Base-by-base conservation (phyloP, 441 rosid genomes). In the Brassica balearica region DNA sequence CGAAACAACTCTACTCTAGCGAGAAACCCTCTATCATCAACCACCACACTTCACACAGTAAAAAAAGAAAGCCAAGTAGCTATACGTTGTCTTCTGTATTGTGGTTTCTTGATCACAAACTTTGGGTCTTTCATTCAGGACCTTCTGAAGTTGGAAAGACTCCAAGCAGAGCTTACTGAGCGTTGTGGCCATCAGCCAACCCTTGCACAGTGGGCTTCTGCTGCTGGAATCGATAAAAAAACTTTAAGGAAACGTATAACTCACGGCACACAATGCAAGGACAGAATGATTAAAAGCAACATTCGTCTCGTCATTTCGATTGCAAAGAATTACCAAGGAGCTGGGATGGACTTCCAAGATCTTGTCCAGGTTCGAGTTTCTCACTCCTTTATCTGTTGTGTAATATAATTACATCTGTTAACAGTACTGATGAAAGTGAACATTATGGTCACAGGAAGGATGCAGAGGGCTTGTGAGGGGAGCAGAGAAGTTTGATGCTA, bases 231-330 rank as follows among this genome's bases (percentile, higher is more conserved):
- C 19, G 95, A 93, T 78, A 87, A 83, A 80, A 88, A 74, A 81
- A 85, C 94, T 65, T 85, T 95, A 76, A 85, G 93, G 78, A 85
- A 58, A 75, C 97, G 93, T 77, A 72, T 93, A 81, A 82, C 80
- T 78, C 51, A 93, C 74, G 98, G 99, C 53, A 67, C 46, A 14
- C 32, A 75, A 73, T 95, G 99, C 89, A 95, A 92, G 81, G 98
- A 95, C 81, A 95, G 76, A 84, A 95, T 95, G 98, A 88, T 95
- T 55, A 95, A 87, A 87, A 87, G 94, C 86, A 95, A 95, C 84
- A 86, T 92, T 63, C 88, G 99, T 76, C 98, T 95, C 51, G 99
- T 95, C 71, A 91, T 95, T 72, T 95, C 99, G 8, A 90, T 93
- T 75, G 98, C 99, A 2, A 95, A 90, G 87, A 93, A 91, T 72